Conservation (phyloP, 2,329 filamentous ascomycete genomes). For the Ophiognomonia clavigignenti-juglandacearum region DNA sequence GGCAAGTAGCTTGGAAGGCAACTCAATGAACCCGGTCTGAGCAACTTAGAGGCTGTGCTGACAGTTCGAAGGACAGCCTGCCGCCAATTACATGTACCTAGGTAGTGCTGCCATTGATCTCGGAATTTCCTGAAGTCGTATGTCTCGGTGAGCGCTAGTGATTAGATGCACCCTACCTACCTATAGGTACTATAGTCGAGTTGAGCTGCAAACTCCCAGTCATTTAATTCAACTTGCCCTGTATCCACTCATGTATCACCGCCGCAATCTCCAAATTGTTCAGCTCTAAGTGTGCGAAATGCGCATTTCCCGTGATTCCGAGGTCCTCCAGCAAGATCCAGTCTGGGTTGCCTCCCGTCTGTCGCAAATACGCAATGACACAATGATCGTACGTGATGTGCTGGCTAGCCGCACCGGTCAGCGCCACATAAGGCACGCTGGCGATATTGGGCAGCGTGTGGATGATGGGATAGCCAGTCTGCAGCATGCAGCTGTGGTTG, state of each 20-base stretch:
- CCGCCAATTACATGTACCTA: too few relatives aligned
- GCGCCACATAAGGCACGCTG: background rate
- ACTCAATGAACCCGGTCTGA: too few relatives aligned
- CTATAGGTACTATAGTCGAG: too few relatives aligned
- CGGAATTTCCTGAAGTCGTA: too few relatives aligned
- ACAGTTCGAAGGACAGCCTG: too few relatives aligned
- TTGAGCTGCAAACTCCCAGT: too few relatives aligned
- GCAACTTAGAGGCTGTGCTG: too few relatives aligned
- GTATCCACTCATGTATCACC: conserved; percentile 7
- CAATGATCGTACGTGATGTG: conserved; percentile 51
- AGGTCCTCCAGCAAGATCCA: conserved; percentile 37
- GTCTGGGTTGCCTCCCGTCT: conserved; percentile 39
- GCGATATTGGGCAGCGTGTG: background rate
- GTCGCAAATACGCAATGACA: conserved; percentile 41
- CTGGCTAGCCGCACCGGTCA: conserved; percentile 38
- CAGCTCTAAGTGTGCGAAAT: conserved; percentile 43
- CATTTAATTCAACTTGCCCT: too few relatives aligned
- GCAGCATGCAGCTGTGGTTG: background rate
- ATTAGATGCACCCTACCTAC: too few relatives aligned
- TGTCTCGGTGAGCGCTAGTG: too few relatives aligned
- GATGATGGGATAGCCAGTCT: background rate
- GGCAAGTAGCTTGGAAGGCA: too few relatives aligned
- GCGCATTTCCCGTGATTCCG: conserved; percentile 45
- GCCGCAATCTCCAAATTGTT: conserved; percentile 25
- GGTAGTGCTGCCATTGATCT: too few relatives aligned